phyloP scores from a whole-genome alignment of 192 early-diverging fungal genomes.

The Obelidium mucronatum region DNA sequence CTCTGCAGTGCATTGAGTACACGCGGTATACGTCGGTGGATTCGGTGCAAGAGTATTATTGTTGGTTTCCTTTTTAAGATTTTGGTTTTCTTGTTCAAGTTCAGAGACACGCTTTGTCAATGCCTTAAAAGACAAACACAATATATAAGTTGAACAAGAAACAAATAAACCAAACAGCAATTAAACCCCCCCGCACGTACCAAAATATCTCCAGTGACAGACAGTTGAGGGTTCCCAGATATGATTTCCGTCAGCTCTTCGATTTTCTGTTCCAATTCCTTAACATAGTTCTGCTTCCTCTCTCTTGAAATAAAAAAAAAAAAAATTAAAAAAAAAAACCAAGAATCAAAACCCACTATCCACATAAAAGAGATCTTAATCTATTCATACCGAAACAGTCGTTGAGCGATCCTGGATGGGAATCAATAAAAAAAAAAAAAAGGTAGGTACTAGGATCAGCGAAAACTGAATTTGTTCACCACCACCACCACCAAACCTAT shows the following conservation, averaged over 20 bases:
- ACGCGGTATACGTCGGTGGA: not conserved
- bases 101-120: not conserved
- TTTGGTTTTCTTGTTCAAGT: not conserved
- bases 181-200: not conserved
- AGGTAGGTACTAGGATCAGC: not conserved
- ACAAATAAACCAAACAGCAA: not conserved
- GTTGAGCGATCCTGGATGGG: constrained; percentile 14
- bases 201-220: not conserved
- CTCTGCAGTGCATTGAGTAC: not conserved
- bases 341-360: no score
- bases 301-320: not conserved
- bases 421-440: not conserved
- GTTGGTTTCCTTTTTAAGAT: not conserved
- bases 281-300: not conserved
- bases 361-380: no score
- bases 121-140: not conserved
- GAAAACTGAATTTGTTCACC: no score
- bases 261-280: not conserved
- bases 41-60: not conserved
- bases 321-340: no score
- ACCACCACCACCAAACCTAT: no score
- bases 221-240: not conserved
- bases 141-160: not conserved
- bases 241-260: constrained; percentile 1
- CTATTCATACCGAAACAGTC: constrained; percentile 2